Base-by-base conservation (phyloP, 1,284 basidiomycete species). In the Puccinia hordei region DNA sequence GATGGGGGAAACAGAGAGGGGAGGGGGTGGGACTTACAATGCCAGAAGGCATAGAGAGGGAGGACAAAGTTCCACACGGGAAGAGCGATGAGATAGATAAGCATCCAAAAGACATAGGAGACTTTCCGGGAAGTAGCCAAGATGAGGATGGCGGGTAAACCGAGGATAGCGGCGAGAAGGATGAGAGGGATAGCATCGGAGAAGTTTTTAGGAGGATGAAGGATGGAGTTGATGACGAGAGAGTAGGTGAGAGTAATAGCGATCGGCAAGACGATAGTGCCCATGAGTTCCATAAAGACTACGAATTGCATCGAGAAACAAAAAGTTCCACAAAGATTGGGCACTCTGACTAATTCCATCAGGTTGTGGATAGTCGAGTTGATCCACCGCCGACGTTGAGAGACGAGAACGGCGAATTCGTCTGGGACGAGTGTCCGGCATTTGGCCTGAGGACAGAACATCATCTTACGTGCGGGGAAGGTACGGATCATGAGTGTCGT, bases 341-440 rank as follows among this genome's bases (percentile, higher is more conserved):
- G 93, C 38, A 99, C 97, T 81, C 94, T 90, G 51, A 99, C 94
- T 49, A 99, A 91, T 86, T 99, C 97, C 95, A 98, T 98, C 76
- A 99, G 90, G 85, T 99, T 99, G 88, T 99, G 97, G 69, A 99
- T 93, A 0, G 97, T 99, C 63, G 95, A 98, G 87, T 98, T 99
- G 88, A 99, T 99, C 97, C 97, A 99, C 82, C 97, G 92, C 38
- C 97, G 91, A 46, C 97, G 93, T 86, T 99, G 97, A 0, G 96
- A 99, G 15, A 99, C 89, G 61, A 99, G 89, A 71, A 99, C 90
- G 53, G 88, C 88, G 87, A 99, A 99, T 0, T 94, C 95, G 85
- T 99, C 95, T 10, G 97, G 97, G 33, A 95, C 97, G 84, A 99
- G 90, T 19, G 97, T 99, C 82, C 94, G 89, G 86, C 97, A 99